phyloP scores from a whole-genome alignment of 2,329 filamentous ascomycete species.

The Fusarium sp. region DNA sequence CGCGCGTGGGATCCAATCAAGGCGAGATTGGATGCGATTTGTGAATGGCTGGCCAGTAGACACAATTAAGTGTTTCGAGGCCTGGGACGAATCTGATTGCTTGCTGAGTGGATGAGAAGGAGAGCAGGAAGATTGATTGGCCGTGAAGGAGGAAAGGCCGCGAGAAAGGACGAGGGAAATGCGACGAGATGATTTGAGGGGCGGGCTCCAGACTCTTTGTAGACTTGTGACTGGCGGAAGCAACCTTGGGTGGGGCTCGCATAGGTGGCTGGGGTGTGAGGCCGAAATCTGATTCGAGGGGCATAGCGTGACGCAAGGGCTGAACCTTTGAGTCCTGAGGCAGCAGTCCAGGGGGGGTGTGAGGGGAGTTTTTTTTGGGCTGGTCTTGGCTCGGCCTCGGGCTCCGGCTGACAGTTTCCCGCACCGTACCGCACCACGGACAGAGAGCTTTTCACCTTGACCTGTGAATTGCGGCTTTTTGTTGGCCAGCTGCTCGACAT shows the following conservation, averaged over 20 bases:
- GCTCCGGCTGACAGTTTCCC: background rate
- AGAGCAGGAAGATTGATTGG: constrained; percentile 59
- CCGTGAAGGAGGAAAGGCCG: constrained; percentile 55
- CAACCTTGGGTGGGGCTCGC: constrained; percentile 54
- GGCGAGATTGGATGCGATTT: constrained; percentile 43
- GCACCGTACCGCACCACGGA: background rate
- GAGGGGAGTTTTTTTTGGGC: background rate
- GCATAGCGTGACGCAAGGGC: constrained; percentile 46
- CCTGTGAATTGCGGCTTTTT: constrained; percentile 3
- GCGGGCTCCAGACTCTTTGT: constrained; percentile 56
- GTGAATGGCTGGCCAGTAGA: constrained; percentile 47
- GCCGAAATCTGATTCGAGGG: constrained; percentile 48
- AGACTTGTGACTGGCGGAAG: constrained; percentile 64
- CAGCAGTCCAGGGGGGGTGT: background rate
- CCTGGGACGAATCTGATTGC: constrained; percentile 49
- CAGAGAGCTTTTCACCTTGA: background rate
- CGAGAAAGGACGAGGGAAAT: constrained; percentile 56
- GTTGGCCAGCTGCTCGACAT: background rate
- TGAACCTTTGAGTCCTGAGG: constrained; percentile 25
- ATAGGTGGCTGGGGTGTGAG: constrained; percentile 40
- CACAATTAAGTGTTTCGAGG: constrained; percentile 43
- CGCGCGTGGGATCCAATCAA: constrained; percentile 42
- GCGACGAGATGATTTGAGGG: constrained; percentile 66
- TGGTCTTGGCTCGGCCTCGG: background rate
- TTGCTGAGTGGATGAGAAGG: constrained; percentile 53